These are phyloP conservation scores for Begonia loranthoides DNA, from an alignment of 306 rosid species.

Conservation along the genomic window DNA sequence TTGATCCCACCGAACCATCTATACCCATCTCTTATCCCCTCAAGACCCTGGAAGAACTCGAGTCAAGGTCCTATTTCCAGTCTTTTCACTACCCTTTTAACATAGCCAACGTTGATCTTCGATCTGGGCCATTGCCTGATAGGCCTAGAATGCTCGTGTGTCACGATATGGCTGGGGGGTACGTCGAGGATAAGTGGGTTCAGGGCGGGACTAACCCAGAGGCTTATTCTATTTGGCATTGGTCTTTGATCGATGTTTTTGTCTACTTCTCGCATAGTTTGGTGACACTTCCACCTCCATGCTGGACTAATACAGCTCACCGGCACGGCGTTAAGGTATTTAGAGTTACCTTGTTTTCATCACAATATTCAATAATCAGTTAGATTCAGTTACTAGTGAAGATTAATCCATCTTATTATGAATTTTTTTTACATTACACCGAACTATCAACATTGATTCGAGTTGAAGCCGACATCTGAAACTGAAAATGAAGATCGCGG, in stretches of 20 bases:
- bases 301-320: conserved; percentile 74
- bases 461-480: no score
- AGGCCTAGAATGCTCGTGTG: conserved; percentile 73
- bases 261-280: conserved; percentile 75
- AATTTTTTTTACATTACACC: no score
- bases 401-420: no score
- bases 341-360: neutral
- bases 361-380: no score
- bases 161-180: conserved; percentile 89
- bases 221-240: conserved; percentile 81
- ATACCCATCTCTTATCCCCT: conserved; percentile 74
- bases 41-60: conserved; percentile 61
- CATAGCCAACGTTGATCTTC: conserved; percentile 40
- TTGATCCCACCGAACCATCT: conserved; percentile 53
- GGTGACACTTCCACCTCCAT: conserved; percentile 84
- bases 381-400: no score
- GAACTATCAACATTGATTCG: no score
- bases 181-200: conserved; percentile 70
- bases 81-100: conserved; percentile 88
- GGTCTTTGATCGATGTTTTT: conserved; percentile 83
- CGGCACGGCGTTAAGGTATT: conserved; percentile 85
- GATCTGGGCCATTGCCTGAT: conserved; percentile 27
- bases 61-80: conserved; percentile 53
- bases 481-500: no score
- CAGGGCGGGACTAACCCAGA: conserved; percentile 72